Evolutionary conservation across 768 basidiomycete species (phyloP).

Genomic region (Mycena leptocephala): DNA sequence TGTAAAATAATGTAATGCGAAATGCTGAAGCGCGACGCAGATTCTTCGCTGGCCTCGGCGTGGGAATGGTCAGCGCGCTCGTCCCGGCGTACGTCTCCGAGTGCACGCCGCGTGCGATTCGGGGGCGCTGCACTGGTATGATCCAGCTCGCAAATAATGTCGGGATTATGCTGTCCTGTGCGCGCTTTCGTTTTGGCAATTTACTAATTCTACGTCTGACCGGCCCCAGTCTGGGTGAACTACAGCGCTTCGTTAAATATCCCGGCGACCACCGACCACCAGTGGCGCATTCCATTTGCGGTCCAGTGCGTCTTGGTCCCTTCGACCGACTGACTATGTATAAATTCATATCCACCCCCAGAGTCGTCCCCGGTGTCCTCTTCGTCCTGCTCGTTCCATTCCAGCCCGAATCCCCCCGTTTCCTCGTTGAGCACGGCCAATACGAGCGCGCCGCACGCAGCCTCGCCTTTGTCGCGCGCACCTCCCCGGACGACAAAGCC

Average conservation of each 20-base stretch:
- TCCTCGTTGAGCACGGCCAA: conserved; percentile 65
- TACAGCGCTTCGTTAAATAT: conserved; percentile 59
- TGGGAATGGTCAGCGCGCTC: conserved; percentile 70
- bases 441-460: conserved; percentile 58
- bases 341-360: conserved; percentile 7
- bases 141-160: conserved; percentile 58
- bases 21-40: conserved; percentile 54
- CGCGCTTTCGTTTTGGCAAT: conserved; percentile 16
- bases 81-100: conserved; percentile 70
- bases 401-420: conserved; percentile 72
- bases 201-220: background rate
- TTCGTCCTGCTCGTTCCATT: conserved; percentile 63
- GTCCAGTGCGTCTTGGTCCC: conserved; percentile 52
- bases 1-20: background rate
- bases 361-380: conserved; percentile 66
- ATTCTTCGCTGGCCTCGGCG: conserved; percentile 75
- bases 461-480: conserved; percentile 58
- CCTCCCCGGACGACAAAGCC: conserved; percentile 48
- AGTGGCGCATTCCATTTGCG: conserved; percentile 71
- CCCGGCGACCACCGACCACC: conserved; percentile 52
- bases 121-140: conserved; percentile 67
- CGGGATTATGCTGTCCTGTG: conserved; percentile 57
- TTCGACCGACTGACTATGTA: background rate
- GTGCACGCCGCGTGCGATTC: conserved; percentile 62
- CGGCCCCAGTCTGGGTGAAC: conserved; percentile 62